These are phyloP conservation scores for Yamadazyma buinensis DNA, from an alignment of 1,139 yeast species.

Conservation along the genomic window DNA sequence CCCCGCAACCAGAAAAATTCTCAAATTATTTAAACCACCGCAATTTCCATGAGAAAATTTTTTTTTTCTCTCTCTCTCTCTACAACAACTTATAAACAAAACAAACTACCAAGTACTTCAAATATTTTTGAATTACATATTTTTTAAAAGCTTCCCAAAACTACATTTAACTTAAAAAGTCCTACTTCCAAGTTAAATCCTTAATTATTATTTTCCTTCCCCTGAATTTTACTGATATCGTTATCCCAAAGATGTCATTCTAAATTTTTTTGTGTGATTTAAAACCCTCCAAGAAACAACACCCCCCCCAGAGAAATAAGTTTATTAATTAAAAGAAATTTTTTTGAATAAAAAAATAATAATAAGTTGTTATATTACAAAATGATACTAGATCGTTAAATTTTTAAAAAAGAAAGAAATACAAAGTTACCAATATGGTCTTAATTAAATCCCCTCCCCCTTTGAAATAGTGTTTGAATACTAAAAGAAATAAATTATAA, in stretches of 20 bases:
- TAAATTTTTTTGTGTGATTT: constrained; percentile 5
- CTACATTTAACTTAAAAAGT: not conserved
- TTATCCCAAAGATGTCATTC: constrained; percentile 7
- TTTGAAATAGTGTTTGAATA: not conserved
- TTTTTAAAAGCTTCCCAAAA: not conserved
- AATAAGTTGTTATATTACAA: constrained; percentile 8
- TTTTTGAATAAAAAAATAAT: not conserved
- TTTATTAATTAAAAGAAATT: constrained; percentile 5
- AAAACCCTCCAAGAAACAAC: too few relatives aligned
- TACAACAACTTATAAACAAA: constrained; percentile 1
- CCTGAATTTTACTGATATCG: too few relatives aligned
- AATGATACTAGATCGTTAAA: constrained; percentile 7
- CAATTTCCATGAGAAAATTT: not conserved
- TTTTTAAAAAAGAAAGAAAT: constrained; percentile 2
- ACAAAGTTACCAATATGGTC: constrained; percentile 1
- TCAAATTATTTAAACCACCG: constrained; percentile 5
- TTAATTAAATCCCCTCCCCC: not conserved
- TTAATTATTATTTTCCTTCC: constrained; percentile 4
- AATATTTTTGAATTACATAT: too few relatives aligned
- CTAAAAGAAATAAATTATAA: not conserved
- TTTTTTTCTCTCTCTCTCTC: not conserved
- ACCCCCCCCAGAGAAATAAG: constrained; percentile 3
- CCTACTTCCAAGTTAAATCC: too few relatives aligned
- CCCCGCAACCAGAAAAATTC: too few relatives aligned
- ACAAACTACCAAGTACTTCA: too few relatives aligned